These are phyloP conservation scores for Gryganskiella cystojenkinii DNA, from an alignment of 192 early-diverging fungal species.

Conservation along the genomic window DNA sequence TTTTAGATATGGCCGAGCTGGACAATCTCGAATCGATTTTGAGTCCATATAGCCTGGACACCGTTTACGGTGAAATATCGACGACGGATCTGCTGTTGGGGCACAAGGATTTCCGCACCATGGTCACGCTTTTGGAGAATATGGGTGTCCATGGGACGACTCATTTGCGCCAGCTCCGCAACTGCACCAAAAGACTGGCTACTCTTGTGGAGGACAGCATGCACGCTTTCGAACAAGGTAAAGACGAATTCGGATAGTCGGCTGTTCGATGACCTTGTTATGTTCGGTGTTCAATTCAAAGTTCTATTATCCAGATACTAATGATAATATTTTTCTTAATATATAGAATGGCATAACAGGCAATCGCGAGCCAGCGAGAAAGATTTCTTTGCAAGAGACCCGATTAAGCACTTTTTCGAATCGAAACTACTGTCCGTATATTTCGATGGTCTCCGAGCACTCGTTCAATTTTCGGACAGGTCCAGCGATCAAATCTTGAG, in stretches of 20 bases:
- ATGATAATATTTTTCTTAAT: background rate
- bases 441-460: slow-evolving; percentile 23
- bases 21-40: slow-evolving; percentile 25
- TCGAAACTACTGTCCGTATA: slow-evolving; percentile 32
- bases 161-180: slow-evolving; percentile 36
- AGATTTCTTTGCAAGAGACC: slow-evolving; percentile 39
- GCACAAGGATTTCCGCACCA: slow-evolving; percentile 37
- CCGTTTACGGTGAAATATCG: background rate
- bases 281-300: background rate
- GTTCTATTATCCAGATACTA: background rate
- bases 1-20: slow-evolving; percentile 27
- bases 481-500: slow-evolving; percentile 25
- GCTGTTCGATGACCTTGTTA: no score
- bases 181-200: slow-evolving; percentile 19
- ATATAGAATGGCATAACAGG: slow-evolving; percentile 44
- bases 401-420: slow-evolving; percentile 48
- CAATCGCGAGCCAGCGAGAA: slow-evolving; percentile 43
- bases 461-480: slow-evolving; percentile 24
- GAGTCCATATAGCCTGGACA: slow-evolving; percentile 5
- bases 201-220: slow-evolving; percentile 27
- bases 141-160: slow-evolving; percentile 41
- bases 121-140: slow-evolving; percentile 22
- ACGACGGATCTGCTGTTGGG: slow-evolving; percentile 24
- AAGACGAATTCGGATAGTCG: no score
- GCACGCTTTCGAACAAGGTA: slow-evolving; percentile 47